Conservation (phyloP, 2,329 filamentous ascomycete genomes). For the Penicillium sumatraense region DNA sequence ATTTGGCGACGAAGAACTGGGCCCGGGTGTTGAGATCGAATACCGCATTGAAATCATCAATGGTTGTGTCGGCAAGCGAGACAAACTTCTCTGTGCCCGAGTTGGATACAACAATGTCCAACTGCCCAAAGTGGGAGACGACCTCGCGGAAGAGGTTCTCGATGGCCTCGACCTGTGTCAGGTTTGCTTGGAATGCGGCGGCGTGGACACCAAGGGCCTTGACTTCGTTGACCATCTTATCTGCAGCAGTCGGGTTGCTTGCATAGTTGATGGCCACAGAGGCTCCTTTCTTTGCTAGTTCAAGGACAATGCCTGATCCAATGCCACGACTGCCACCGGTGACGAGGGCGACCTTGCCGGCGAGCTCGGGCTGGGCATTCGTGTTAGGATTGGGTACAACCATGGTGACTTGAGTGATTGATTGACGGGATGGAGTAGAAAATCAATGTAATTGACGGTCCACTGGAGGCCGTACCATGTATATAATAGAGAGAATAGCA, state of each 20-base stretch:
- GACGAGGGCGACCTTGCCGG: slow-evolving; percentile 44
- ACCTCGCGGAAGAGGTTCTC: slow-evolving; percentile 66
- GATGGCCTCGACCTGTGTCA: slow-evolving; percentile 67
- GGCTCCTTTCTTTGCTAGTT: slow-evolving; percentile 46
- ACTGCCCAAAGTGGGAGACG: slow-evolving; percentile 57
- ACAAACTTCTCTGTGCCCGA: slow-evolving; percentile 54
- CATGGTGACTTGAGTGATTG: slow-evolving; percentile 11
- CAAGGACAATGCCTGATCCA: slow-evolving; percentile 47
- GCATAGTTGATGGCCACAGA: slow-evolving; percentile 51
- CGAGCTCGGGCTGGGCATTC: slow-evolving; percentile 25
- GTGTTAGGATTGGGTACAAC: slow-evolving; percentile 18
- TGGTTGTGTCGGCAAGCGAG: slow-evolving; percentile 26
- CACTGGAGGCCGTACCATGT: not conserved
- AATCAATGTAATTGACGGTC: not conserved
- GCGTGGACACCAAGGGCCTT: slow-evolving; percentile 67
- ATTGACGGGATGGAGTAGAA: not conserved
- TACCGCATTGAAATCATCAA: slow-evolving; percentile 53
- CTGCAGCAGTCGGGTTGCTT: slow-evolving; percentile 66
- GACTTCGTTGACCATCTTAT: slow-evolving; percentile 69
- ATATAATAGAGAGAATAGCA: not conserved
- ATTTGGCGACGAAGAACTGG: slow-evolving; percentile 67
- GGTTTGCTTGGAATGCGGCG: slow-evolving; percentile 69
- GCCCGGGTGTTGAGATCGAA: slow-evolving; percentile 66
- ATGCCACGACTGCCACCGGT: slow-evolving; percentile 46
- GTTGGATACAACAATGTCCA: slow-evolving; percentile 53